A percentile compares a stretch with the other conserved stretches of the same genome.
Conservation (phyloP, 441 rosid genomes). For the Manihot esculenta region DNA sequence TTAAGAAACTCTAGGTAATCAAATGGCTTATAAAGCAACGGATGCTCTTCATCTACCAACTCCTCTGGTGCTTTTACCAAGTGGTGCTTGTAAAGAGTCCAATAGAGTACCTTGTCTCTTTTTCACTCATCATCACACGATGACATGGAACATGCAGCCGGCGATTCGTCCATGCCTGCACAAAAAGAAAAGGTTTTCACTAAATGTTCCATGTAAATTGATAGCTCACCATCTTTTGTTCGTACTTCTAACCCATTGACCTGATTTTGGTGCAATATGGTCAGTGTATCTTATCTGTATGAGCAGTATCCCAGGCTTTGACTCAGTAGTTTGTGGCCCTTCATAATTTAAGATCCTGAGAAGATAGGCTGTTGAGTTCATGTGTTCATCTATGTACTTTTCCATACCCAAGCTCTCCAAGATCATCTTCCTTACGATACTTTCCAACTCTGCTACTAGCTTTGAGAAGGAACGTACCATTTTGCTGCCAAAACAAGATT, state of each 20-base stretch:
- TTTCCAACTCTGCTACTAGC: slow-evolving; percentile 45
- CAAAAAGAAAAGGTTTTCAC: too few species aligned
- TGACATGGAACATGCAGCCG: slow-evolving; percentile 42
- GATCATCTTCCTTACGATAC: slow-evolving; percentile 53
- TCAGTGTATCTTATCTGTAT: slow-evolving; percentile 55
- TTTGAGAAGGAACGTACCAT: slow-evolving; percentile 37
- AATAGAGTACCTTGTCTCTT: slow-evolving; percentile 42
- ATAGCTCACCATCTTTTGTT: slow-evolving; percentile 42
- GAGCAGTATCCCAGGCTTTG: slow-evolving; percentile 45
- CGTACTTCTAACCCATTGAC: slow-evolving; percentile 58
- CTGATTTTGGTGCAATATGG: slow-evolving; percentile 64
- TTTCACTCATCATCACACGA: slow-evolving; percentile 59
- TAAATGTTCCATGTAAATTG: too few species aligned
- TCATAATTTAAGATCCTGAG: slow-evolving; percentile 56
- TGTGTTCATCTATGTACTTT: slow-evolving; percentile 57
- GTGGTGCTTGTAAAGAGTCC: slow-evolving; percentile 63
- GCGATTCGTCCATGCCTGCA: slow-evolving; percentile 65
- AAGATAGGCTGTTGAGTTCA: slow-evolving; percentile 52
- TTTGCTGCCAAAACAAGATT: neutral
- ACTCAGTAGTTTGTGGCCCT: slow-evolving; percentile 47
- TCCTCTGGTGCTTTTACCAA: slow-evolving; percentile 50
- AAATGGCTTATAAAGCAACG: slow-evolving; percentile 53
- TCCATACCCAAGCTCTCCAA: slow-evolving; percentile 61
- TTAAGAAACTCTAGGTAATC: slow-evolving; percentile 50
- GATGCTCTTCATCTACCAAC: slow-evolving; percentile 56